These are phyloP conservation scores for Tylopilus balloui DNA, from an alignment of 768 basidiomycete species.

Conservation along the genomic window DNA sequence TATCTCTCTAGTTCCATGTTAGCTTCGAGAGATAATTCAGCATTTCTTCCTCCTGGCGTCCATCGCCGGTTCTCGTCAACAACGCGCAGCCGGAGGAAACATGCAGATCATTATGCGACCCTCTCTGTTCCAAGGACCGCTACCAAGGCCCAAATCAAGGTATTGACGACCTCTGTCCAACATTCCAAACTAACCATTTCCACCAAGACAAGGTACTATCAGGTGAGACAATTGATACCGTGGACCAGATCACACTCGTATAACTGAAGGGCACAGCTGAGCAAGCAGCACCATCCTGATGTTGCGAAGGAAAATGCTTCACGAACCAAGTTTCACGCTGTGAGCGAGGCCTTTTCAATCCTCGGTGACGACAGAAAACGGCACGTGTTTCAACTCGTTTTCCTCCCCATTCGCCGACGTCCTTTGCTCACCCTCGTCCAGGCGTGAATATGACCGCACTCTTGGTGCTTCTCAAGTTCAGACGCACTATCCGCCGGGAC, in stretches of 20 bases:
- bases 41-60: neutral
- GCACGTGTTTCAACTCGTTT: conserved; percentile 21
- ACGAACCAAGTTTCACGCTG: conserved; percentile 39
- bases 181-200: neutral
- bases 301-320: conserved; percentile 36
- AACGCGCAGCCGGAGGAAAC: conserved; percentile 5
- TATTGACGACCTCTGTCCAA: neutral
- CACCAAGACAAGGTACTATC: conserved; percentile 28
- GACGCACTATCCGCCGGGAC: conserved; percentile 3
- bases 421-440: conserved; percentile 1
- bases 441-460: conserved; percentile 32
- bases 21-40: neutral
- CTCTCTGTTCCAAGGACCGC: conserved; percentile 27
- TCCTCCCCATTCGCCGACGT: neutral
- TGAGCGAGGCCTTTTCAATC: conserved; percentile 46
- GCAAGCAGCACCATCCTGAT: conserved; percentile 48
- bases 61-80: conserved; percentile 24
- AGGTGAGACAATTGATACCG: conserved; percentile 9
- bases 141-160: conserved; percentile 34
- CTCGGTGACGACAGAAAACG: conserved; percentile 44
- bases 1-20: conserved; percentile 1
- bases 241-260: neutral
- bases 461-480: conserved; percentile 12
- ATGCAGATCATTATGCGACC: conserved; percentile 26
- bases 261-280: conserved; percentile 31